A percentile compares a stretch with the other conserved stretches of the same genome.
phyloP scores from a whole-genome alignment of 345 rosid genomes.

The Citrus sinensis region DNA sequence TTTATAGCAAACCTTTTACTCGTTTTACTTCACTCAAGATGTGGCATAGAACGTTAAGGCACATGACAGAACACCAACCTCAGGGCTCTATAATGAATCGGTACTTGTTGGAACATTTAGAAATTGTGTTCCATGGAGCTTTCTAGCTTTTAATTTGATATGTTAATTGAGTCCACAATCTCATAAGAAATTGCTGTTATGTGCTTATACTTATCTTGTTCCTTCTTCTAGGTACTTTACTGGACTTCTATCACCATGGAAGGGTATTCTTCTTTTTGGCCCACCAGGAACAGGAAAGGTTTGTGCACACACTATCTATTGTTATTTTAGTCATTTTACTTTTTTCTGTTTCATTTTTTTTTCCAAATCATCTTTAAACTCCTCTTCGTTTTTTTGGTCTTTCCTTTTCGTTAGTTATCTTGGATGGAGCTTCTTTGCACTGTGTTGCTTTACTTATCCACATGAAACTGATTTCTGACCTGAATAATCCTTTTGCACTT shows the following conservation, averaged over 20 bases:
- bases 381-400: background rate
- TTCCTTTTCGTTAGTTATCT: background rate
- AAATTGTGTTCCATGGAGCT: background rate
- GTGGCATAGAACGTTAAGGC: background rate
- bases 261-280: constrained; percentile 98
- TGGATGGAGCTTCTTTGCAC: background rate
- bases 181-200: background rate
- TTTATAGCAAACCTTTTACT: background rate
- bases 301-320: constrained; percentile 9
- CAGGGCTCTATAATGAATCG: background rate
- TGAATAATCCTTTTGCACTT: background rate
- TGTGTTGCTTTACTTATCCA: background rate
- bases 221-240: constrained; percentile 68
- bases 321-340: background rate
- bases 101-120: background rate
- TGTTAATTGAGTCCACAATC: background rate
- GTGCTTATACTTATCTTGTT: background rate
- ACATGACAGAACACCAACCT: background rate
- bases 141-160: background rate
- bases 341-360: background rate
- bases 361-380: background rate
- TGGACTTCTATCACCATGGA: constrained; percentile 97
- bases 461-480: background rate
- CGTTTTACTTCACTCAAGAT: background rate
- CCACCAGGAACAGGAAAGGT: constrained; percentile 99